phyloP scores from a whole-genome alignment of 148 eudicot genomes.

The Pouteria glomerata region DNA sequence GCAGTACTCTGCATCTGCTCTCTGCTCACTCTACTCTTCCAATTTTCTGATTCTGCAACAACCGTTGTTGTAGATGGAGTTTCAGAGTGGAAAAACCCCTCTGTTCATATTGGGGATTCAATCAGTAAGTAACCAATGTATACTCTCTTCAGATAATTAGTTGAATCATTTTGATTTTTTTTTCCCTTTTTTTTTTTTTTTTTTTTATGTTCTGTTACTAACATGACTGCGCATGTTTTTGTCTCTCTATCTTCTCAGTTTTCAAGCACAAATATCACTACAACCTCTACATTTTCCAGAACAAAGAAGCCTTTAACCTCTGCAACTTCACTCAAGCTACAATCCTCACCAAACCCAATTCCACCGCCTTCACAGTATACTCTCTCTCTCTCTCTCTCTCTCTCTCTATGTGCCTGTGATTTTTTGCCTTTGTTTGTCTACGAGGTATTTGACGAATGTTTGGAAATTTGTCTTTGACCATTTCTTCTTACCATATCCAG shows the following conservation, averaged over 20 bases:
- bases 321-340: constrained; percentile 88
- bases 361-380: constrained; percentile 58
- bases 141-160: not conserved
- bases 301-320: constrained; percentile 42
- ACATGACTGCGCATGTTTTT: not conserved
- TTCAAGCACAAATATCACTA: constrained; percentile 73
- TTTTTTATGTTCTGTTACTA: not conserved
- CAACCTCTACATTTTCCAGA: constrained; percentile 78
- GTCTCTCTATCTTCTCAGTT: constrained; percentile 32
- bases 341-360: constrained; percentile 52
- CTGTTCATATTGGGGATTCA: constrained; percentile 67
- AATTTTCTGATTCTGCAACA: constrained; percentile 38
- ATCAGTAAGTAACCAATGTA: constrained; percentile 36
- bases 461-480: not conserved
- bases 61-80: constrained; percentile 80
- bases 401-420: not conserved
- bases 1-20: constrained; percentile 9
- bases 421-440: not conserved
- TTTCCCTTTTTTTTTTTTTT: not conserved
- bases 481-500: not conserved
- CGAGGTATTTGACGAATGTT: constrained; percentile 7
- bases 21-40: constrained; percentile 16
- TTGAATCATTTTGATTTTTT: not conserved
- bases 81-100: constrained; percentile 57
- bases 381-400: constrained; percentile 4